Conservation (phyloP, 192 early-diverging fungal species). For the Linnemannia hyalina region DNA sequence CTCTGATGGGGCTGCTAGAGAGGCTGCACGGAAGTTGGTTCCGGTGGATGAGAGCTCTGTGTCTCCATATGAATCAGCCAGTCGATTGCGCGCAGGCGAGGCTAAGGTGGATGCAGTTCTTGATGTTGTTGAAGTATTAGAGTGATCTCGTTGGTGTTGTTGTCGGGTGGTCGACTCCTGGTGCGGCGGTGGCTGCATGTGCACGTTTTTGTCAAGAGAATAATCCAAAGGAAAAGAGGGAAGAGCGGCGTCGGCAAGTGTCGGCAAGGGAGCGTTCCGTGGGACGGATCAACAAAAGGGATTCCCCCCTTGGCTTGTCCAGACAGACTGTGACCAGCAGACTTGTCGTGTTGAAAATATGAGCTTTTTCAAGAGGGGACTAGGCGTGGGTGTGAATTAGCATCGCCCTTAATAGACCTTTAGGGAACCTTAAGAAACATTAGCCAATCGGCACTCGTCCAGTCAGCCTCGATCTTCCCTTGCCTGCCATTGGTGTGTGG, state of each 20-base stretch:
- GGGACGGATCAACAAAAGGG: too few relatives aligned
- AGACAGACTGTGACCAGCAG: too few relatives aligned
- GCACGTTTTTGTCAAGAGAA: background rate
- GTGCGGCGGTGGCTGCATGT: background rate
- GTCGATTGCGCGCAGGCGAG: background rate
- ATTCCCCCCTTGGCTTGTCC: too few relatives aligned
- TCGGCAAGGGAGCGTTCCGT: too few relatives aligned
- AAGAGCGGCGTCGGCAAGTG: too few relatives aligned
- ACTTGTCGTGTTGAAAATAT: too few relatives aligned
- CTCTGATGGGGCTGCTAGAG: background rate
- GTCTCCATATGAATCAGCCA: background rate
- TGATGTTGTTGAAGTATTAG: background rate
- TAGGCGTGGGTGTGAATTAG: background rate
- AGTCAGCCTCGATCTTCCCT: slow-evolving; percentile 3
- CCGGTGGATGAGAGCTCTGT: slow-evolving; percentile 4
- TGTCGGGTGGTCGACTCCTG: background rate
- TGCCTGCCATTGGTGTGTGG: slow-evolving; percentile 5
- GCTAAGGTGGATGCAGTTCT: background rate
- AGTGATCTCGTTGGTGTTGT: background rate
- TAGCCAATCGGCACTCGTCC: background rate
- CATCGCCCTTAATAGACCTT: background rate
- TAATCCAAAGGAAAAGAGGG: background rate
- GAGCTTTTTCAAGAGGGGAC: too few relatives aligned
- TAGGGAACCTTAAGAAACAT: background rate
- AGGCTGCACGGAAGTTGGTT: background rate